Base-by-base conservation (phyloP, 2,329 filamentous ascomycete genomes). In the Lecanicillium sp. region DNA sequence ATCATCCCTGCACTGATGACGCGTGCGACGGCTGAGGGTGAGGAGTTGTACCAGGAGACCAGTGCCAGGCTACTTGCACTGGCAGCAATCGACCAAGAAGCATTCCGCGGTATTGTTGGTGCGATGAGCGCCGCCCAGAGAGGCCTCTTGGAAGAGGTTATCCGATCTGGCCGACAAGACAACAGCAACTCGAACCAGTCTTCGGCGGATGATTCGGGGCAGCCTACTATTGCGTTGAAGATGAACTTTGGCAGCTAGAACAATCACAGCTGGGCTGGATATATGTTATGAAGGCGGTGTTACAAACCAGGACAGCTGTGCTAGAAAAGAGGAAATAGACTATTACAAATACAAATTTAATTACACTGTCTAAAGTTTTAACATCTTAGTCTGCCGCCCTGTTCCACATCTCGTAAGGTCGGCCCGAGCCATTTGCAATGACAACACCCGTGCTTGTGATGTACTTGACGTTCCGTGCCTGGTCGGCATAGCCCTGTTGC, bases 171-270 rank as follows among this genome's bases (percentile, higher is more conserved):
- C 37, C 65, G 75, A 50, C 65, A 72, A 49, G 57, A 55, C 59
- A 60, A 40, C 51, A 54, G 59, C 47, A 64, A 58, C 51, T 49
- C 52, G 49, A 56, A 54, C 55, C 64, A 66, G 49, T 60, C 56
- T 39, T 52, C 44, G 3, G 53, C 62, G 31, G 62, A 61, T 36
- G 68, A 64, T 42, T 64, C 68, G 42, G 73, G 66, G 19, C 78
- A 77, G 60, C 92, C 92, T 11, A 92, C 71, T 46, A 98, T 98
- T 70, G 87, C 87, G 39, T 62, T 98, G 55, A 92, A 94, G 72
- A 94, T 97, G 85, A 74, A 95, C 60, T 97, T 98, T 72, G 78
- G 77, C 5, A 64, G 66, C 31, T 60, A 51, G 50, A 40, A 15
- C 29, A 29, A 17, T 13, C 17, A 30, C 29, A 11, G 6, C 7